Conservation (phyloP, 108 stramenopile genomes). For the Epithemia pelagica region DNA sequence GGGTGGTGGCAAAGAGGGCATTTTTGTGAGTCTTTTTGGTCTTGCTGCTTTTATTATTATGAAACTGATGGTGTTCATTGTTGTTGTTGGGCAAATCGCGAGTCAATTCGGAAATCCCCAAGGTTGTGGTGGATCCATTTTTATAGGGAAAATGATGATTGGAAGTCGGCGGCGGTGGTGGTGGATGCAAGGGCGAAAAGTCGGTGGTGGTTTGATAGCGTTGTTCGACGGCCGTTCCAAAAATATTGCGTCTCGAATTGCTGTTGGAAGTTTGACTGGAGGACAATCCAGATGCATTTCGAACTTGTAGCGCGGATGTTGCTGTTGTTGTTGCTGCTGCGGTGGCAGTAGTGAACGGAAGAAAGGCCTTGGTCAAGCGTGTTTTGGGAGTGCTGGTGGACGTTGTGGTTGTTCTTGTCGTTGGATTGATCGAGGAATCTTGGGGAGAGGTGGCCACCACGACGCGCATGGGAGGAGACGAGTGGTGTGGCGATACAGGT, state of each 20-base stretch:
- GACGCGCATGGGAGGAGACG: neutral
- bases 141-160: neutral
- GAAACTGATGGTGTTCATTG: no score
- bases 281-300: neutral
- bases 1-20: neutral
- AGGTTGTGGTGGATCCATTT: no score
- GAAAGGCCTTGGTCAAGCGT: no score
- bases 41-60: no score
- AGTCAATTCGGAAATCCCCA: neutral
- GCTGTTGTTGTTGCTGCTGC: no score
- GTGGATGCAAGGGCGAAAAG: neutral
- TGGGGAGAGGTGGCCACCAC: neutral
- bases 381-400: neutral
- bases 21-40: neutral
- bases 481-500: neutral
- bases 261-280: neutral
- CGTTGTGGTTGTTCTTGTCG: neutral
- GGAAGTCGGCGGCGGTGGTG: no score
- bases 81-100: no score
- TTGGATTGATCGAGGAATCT: neutral
- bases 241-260: neutral
- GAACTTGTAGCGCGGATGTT: no score
- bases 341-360: neutral
- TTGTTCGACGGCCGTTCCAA: neutral
- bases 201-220: constrained; percentile 1